A percentile compares a stretch with the other conserved stretches of the same genome.
phyloP scores from a whole-genome alignment of 768 basidiomycete genomes.

The Amanita muscaria region DNA sequence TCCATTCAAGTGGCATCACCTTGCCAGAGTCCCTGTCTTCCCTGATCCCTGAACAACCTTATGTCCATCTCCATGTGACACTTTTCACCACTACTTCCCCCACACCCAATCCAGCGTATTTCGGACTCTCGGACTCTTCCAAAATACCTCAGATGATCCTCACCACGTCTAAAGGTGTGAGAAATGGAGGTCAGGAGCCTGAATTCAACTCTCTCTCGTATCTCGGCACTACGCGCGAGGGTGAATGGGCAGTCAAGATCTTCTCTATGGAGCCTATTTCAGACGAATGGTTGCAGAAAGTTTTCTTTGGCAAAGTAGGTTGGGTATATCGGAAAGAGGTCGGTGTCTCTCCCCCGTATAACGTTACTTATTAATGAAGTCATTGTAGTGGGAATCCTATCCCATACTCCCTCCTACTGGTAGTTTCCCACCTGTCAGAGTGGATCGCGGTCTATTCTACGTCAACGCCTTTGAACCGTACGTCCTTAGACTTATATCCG shows the following conservation, averaged over 20 bases:
- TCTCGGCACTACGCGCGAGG: constrained; percentile 48
- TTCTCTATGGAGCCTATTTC: constrained; percentile 61
- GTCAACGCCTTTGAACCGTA: constrained; percentile 89
- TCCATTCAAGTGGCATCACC: constrained; percentile 55
- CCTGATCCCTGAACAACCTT: constrained; percentile 61
- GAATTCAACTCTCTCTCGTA: constrained; percentile 87
- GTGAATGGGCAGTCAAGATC: constrained; percentile 78
- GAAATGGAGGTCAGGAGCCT: constrained; percentile 48
- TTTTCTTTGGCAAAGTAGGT: constrained; percentile 60
- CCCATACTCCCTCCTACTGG: constrained; percentile 61
- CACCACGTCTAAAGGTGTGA: constrained; percentile 58
- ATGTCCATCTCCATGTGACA: constrained; percentile 83
- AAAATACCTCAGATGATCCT: constrained; percentile 57
- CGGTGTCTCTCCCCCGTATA: constrained; percentile 10
- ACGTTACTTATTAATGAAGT: neutral
- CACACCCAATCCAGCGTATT: constrained; percentile 55
- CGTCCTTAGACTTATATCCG: constrained; percentile 20
- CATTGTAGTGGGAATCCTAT: constrained; percentile 70
- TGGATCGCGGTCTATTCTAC: constrained; percentile 78
- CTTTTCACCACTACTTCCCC: constrained; percentile 72
- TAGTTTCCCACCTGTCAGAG: constrained; percentile 68
- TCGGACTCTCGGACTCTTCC: constrained; percentile 40
- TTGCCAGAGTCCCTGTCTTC: constrained; percentile 40
- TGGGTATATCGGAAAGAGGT: constrained; percentile 84
- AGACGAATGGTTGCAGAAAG: constrained; percentile 58